These are phyloP conservation scores for Phycomyces nitens DNA, from an alignment of 192 early-diverging fungal genomes.

Conservation along the genomic window DNA sequence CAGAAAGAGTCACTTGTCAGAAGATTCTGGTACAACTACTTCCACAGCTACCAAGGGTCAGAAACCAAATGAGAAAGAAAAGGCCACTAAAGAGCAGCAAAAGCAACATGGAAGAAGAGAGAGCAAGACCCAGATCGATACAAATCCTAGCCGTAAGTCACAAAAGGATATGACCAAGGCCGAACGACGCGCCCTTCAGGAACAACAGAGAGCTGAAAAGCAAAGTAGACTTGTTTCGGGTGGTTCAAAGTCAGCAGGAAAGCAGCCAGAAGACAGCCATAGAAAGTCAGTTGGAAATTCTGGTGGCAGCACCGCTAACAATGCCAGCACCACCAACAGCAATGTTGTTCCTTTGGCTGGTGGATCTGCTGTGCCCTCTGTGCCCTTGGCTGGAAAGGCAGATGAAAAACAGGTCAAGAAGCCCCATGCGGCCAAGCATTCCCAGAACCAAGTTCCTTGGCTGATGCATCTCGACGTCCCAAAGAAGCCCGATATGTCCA, in stretches of 20 bases:
- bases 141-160: conserved; percentile 23
- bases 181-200: conserved; percentile 83
- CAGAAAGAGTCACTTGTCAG: conserved; percentile 10
- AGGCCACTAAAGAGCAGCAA: neutral
- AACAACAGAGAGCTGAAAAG: conserved; percentile 82
- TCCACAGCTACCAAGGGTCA: neutral
- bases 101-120: neutral
- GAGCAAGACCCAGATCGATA: neutral
- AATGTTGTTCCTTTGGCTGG: conserved; percentile 20
- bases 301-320: neutral
- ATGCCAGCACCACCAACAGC: conserved; percentile 19
- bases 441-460: conserved; percentile 59
- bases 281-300: conserved; percentile 9
- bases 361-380: conserved; percentile 20
- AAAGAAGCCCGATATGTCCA: conserved; percentile 46
- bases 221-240: conserved; percentile 41
- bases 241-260: conserved; percentile 35
- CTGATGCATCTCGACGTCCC: conserved; percentile 73
- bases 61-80: conserved; percentile 3
- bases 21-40: neutral
- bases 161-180: conserved; percentile 83
- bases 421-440: conserved; percentile 23
- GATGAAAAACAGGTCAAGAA: conserved; percentile 32
- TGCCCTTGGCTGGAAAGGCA: conserved; percentile 31
- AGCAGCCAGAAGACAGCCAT: conserved; percentile 31